phyloP scores from a whole-genome alignment of 164 flowering plant species.

The Amborella trichopoda region DNA sequence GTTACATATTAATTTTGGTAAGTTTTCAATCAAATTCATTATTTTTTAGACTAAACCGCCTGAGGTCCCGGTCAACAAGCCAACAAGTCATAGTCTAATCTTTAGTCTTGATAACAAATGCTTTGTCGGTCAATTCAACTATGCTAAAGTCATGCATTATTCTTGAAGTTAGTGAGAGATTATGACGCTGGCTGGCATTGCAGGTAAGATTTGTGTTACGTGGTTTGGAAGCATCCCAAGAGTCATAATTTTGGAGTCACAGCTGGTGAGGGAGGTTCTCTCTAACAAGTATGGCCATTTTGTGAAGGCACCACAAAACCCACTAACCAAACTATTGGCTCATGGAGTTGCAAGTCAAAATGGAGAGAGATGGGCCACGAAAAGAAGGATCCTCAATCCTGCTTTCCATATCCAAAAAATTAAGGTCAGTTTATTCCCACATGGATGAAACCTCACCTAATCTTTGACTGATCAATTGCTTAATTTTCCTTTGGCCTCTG shows the following conservation, averaged over 20 bases:
- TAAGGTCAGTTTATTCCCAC: slow-evolving; percentile 7
- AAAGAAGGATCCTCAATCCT: slow-evolving; percentile 7
- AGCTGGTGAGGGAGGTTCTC: slow-evolving; percentile 6
- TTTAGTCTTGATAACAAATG: background rate
- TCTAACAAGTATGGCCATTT: slow-evolving; percentile 6
- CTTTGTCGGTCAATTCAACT: background rate
- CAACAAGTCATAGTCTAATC: background rate
- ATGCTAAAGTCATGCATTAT: background rate
- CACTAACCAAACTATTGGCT: background rate
- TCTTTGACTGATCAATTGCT: background rate
- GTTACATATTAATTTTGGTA: background rate
- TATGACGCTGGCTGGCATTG: too few species aligned
- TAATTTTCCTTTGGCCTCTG: background rate
- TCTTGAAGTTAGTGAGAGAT: too few species aligned
- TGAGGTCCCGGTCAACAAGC: background rate
- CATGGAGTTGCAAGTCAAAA: slow-evolving; percentile 1
- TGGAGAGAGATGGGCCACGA: slow-evolving; percentile 9
- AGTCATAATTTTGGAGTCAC: slow-evolving; percentile 3
- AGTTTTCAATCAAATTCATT: background rate
- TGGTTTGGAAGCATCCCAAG: slow-evolving; percentile 3
- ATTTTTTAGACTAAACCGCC: background rate
- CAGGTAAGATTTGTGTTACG: slow-evolving; percentile 3
- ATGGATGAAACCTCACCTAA: too few species aligned
- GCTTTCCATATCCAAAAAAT: slow-evolving; percentile 10
- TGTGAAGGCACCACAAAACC: slow-evolving; percentile 2